phyloP scores from a whole-genome alignment of 805 yeast species.

The Teunomyces lycoperdinae region DNA sequence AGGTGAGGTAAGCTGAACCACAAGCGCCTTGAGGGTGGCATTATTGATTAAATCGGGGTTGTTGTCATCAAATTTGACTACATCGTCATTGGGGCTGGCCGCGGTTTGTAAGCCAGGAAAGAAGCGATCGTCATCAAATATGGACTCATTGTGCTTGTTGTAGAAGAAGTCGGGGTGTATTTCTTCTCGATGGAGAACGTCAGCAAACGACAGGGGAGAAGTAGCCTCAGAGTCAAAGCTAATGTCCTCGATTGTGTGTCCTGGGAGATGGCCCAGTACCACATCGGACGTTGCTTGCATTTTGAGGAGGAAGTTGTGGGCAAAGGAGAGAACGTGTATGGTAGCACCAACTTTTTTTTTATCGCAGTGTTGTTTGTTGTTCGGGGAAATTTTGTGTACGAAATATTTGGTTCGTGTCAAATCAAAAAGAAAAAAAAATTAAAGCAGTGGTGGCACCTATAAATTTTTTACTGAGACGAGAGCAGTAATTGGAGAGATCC shows the following conservation, averaged over 20 bases:
- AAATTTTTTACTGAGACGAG: not conserved
- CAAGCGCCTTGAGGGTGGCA: constrained; percentile 44
- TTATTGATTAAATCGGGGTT: constrained; percentile 32
- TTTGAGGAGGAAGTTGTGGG: not conserved
- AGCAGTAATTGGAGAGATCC: not conserved
- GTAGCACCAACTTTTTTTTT: no score
- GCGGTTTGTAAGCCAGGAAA: constrained; percentile 30
- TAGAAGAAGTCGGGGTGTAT: constrained; percentile 25
- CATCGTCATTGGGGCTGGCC: constrained; percentile 13
- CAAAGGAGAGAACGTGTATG: not conserved
- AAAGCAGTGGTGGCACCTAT: not conserved
- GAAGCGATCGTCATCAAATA: constrained; percentile 34
- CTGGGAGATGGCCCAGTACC: not conserved
- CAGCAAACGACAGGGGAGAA: not conserved
- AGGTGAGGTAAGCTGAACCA: constrained; percentile 69
- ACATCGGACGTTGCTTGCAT: constrained; percentile 1
- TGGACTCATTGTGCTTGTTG: constrained; percentile 35
- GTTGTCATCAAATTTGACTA: constrained; percentile 34
- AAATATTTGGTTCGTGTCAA: not conserved
- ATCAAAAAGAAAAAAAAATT: not conserved
- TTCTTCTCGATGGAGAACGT: not conserved
- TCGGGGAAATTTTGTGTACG: not conserved
- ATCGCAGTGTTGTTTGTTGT: not conserved
- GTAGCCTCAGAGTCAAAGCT: constrained; percentile 1
- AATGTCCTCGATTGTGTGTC: not conserved